phyloP scores from a whole-genome alignment of 2,329 filamentous ascomycete species.

The Corynespora cassiicola region DNA sequence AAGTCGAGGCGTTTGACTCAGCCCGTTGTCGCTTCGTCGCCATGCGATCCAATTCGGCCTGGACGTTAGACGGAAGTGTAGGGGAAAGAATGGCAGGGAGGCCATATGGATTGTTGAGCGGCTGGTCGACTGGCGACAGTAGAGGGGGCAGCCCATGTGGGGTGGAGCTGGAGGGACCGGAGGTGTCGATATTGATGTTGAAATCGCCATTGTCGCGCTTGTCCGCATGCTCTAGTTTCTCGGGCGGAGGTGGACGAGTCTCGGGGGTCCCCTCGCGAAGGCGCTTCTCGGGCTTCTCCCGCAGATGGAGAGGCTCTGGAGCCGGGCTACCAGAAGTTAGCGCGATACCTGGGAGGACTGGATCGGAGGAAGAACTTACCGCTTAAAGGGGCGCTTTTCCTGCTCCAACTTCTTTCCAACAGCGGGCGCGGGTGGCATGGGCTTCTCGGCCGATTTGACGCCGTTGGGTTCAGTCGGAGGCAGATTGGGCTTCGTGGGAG shows the following conservation, averaged over 20 bases:
- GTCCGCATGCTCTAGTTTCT: no score
- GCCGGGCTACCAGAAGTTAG: constrained; percentile 29
- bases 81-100: constrained; percentile 64
- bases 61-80: constrained; percentile 62
- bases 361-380: constrained; percentile 15
- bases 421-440: constrained; percentile 10
- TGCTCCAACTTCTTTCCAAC: constrained; percentile 21
- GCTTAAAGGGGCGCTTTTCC: constrained; percentile 21
- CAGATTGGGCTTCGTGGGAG: constrained; percentile 25
- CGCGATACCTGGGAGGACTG: background rate
- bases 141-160: constrained; percentile 47
- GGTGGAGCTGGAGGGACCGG: constrained; percentile 35
- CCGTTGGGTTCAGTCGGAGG: constrained; percentile 36
- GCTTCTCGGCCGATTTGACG: constrained; percentile 27
- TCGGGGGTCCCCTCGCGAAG: constrained; percentile 13
- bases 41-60: constrained; percentile 57
- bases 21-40: constrained; percentile 45
- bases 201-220: constrained; percentile 48
- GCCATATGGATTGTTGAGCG: constrained; percentile 46
- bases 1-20: constrained; percentile 42
- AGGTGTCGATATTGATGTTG: constrained; percentile 36
- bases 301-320: constrained; percentile 18
- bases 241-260: no score
- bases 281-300: constrained; percentile 23
- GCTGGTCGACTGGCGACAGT: constrained; percentile 49